Conservation (phyloP, 495 filamentous ascomycete genomes). For the Xylaria grammica region DNA sequence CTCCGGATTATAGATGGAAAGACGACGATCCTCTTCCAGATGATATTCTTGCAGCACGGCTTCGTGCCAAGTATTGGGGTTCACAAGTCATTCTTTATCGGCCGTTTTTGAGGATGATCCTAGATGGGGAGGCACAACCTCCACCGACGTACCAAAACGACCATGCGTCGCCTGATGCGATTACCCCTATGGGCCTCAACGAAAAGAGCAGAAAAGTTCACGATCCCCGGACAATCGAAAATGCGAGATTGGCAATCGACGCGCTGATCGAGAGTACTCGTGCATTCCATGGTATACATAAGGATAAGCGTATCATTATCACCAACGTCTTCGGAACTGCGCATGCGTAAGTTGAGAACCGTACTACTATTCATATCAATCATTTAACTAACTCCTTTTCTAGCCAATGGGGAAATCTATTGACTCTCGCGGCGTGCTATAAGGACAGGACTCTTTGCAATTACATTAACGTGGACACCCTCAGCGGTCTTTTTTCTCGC, state of each 20-base stretch:
- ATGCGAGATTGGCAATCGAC: slow-evolving; percentile 63
- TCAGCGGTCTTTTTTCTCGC: slow-evolving; percentile 60
- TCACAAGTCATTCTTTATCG: slow-evolving; percentile 88
- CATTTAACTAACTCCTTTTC: slow-evolving; percentile 21
- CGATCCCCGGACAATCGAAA: slow-evolving; percentile 56
- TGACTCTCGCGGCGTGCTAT: slow-evolving; percentile 83
- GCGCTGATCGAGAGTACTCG: slow-evolving; percentile 84
- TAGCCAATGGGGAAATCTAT: slow-evolving; percentile 96
- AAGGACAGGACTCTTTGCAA: slow-evolving; percentile 58
- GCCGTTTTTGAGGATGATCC: slow-evolving; percentile 75
- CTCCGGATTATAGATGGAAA: slow-evolving; percentile 62
- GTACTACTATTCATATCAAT: neutral
- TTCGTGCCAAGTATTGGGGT: slow-evolving; percentile 94
- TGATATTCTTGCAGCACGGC: slow-evolving; percentile 82
- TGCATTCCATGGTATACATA: slow-evolving; percentile 76
- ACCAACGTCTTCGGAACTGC: slow-evolving; percentile 96
- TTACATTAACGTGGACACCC: slow-evolving; percentile 54
- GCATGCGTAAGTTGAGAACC: slow-evolving; percentile 78
- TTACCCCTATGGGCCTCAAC: slow-evolving; percentile 32
- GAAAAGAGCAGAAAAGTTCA: slow-evolving; percentile 38
- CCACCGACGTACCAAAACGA: slow-evolving; percentile 31
- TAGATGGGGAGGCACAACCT: slow-evolving; percentile 38
- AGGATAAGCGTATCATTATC: slow-evolving; percentile 68
- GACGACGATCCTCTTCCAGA: slow-evolving; percentile 68
- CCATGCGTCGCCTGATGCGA: slow-evolving; percentile 29